A percentile compares a stretch with the other conserved stretches of the same genome.
Evolutionary conservation across 805 yeast species (phyloP).

Genomic region (Schwanniomyces polymorphus): DNA sequence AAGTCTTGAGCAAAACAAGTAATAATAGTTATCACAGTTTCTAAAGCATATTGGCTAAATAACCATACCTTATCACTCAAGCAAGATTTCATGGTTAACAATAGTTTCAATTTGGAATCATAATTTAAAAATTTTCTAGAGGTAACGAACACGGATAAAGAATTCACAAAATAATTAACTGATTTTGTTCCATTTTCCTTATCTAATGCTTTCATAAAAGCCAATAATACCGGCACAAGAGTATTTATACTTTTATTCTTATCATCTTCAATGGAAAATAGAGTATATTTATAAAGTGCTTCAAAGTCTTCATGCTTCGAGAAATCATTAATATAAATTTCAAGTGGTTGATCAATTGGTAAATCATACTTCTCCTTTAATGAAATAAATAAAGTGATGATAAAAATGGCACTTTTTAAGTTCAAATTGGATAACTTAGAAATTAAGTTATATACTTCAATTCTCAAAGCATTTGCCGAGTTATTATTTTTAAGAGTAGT

Average conservation of each 20-base stretch:
- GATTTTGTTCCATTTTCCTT: slow-evolving; percentile 9
- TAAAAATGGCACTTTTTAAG: slow-evolving; percentile 10
- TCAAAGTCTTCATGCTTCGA: slow-evolving; percentile 9
- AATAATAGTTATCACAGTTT: slow-evolving; percentile 47
- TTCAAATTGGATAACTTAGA: slow-evolving; percentile 10
- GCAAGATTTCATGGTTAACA: slow-evolving; percentile 33
- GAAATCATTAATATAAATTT: slow-evolving; percentile 7
- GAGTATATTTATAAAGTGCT: slow-evolving; percentile 10
- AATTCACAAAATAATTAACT: slow-evolving; percentile 21
- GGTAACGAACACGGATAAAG: slow-evolving; percentile 26
- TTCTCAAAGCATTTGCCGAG: slow-evolving; percentile 12
- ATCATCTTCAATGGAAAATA: slow-evolving; percentile 15
- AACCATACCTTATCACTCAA: slow-evolving; percentile 55
- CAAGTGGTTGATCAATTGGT: slow-evolving; percentile 8
- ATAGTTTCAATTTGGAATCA: slow-evolving; percentile 8
- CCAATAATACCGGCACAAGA: slow-evolving; percentile 19
- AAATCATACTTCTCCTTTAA: slow-evolving; percentile 2
- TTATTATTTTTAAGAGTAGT: background rate
- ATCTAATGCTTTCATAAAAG: slow-evolving; percentile 12
- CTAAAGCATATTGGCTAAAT: slow-evolving; percentile 66
- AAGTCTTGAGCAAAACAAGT: slow-evolving; percentile 19
- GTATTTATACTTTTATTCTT: slow-evolving; percentile 9
- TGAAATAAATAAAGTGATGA: slow-evolving; percentile 13
- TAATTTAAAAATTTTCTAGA: slow-evolving; percentile 6
- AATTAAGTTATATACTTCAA: slow-evolving; percentile 25